Conservation (phyloP, 2,329 filamentous ascomycete genomes). For the Aquanectria penicillioides region DNA sequence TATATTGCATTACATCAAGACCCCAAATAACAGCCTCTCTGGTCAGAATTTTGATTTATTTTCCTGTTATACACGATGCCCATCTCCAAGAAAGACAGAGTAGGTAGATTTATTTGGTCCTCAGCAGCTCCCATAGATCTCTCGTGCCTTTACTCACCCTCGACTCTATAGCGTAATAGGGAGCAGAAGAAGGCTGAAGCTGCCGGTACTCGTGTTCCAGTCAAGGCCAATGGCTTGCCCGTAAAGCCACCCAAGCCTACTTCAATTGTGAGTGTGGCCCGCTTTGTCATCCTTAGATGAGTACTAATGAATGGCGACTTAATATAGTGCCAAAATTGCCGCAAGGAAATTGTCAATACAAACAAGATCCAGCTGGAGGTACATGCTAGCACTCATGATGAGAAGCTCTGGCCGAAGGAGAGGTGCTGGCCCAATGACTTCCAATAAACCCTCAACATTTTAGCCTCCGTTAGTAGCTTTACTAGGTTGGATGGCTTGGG, state of each 20-base stretch:
- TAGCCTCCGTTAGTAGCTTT: no score
- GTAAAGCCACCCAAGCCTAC: conserved; percentile 61
- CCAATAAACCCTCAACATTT: no score
- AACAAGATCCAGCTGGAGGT: conserved; percentile 61
- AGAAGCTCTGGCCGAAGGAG: conserved; percentile 63
- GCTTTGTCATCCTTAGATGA: background rate
- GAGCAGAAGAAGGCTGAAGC: conserved; percentile 66
- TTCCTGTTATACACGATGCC: no score
- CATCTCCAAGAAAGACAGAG: conserved; percentile 15
- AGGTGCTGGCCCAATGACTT: conserved; percentile 67
- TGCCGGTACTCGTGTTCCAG: conserved; percentile 62
- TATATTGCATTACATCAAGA: no score
- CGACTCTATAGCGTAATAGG: conserved; percentile 53
- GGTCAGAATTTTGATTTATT: no score
- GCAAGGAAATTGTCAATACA: conserved; percentile 61
- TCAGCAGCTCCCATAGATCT: background rate
- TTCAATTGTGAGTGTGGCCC: conserved; percentile 32
- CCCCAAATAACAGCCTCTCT: no score
- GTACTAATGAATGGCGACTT: background rate
- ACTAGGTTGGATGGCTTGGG: no score
- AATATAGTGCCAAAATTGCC: conserved; percentile 59
- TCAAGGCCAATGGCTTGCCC: conserved; percentile 65
- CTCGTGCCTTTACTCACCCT: background rate
- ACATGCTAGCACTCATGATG: conserved; percentile 62
- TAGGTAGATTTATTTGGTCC: background rate